Base-by-base conservation (phyloP, 495 filamentous ascomycete genomes). In the Pseudotulostoma volvatum region DNA sequence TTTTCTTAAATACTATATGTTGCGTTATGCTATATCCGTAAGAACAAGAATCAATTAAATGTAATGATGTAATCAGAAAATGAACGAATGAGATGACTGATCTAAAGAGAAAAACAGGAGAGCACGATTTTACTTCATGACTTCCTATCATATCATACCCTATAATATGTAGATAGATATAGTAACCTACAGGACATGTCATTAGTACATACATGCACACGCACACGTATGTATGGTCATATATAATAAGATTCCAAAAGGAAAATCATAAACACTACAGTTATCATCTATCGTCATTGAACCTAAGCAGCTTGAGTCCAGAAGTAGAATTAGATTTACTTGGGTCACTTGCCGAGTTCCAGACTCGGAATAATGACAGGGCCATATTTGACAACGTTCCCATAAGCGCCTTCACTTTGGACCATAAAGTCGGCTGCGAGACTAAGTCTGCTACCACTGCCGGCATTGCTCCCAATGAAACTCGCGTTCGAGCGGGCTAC, bases 341-440 rank as follows among this genome's bases (percentile, higher is more conserved):
- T 11, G 23, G 33, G 7, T 28, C 15, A 66, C 37, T 52, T 50
- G 5, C 92, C 90, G 65, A 77, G 83, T 56, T 93, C 92, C 50
- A 97, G 59, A 63, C 76, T 83, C 37, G 92, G 92, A 51, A 97
- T 76, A 61, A 96, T 82, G 11, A 96, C 92, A 28, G 90, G 90
- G 7, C 90, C 90, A 57, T 95, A 97, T 64, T 97, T 97, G 36
- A 84, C 85, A 23, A 93, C 84, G 44, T 60, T 63, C 15, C 71
- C 77, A 52, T 75, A 84, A 1, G 69, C 68, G 2, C 84, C 79
- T 45, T 94, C 88, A 1, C 81, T 84, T 63, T 97, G 90, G 11
- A 97, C 90, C 64, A 97, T 88, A 51, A 95, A 97, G 54, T 97
- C 90, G 4, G 90, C 81, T 7, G 88, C 88, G 19, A 97, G 61